Percentiles rank a stretch among this genome's conserved stretches.
These are phyloP conservation scores for Juncus effusus DNA, from an alignment of 176 grass and related monocot genomes.

Conservation along the genomic window DNA sequence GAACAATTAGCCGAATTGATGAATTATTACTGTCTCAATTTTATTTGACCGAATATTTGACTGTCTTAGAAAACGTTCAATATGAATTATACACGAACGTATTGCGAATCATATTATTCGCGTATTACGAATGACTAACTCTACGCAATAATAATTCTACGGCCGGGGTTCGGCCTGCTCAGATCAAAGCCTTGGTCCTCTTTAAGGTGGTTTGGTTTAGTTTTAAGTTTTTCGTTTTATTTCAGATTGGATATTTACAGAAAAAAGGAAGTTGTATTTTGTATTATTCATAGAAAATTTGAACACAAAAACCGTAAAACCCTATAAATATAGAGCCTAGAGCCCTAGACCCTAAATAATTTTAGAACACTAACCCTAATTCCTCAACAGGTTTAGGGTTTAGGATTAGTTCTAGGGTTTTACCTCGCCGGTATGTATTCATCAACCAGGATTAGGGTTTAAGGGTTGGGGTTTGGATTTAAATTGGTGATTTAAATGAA, in stretches of 20 bases:
- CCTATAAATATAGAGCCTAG: too few relatives aligned
- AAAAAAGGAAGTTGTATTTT: too few relatives aligned
- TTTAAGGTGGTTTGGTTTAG: slow-evolving; percentile 53
- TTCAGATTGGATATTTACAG: neutral
- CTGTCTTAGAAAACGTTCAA: too few relatives aligned
- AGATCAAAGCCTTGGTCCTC: slow-evolving; percentile 64
- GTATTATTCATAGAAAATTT: too few relatives aligned
- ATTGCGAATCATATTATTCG: too few relatives aligned
- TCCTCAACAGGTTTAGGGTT: neutral
- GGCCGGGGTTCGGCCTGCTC: slow-evolving; percentile 37
- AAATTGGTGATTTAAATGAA: slow-evolving; percentile 31
- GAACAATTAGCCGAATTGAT: too few relatives aligned
- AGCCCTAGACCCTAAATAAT: too few relatives aligned
- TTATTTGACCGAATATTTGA: too few relatives aligned
- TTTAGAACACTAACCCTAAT: neutral
- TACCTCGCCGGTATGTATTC: neutral
- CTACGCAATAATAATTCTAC: slow-evolving; percentile 33
- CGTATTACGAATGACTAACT: too few relatives aligned
- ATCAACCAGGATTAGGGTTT: neutral
- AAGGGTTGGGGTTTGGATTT: neutral
- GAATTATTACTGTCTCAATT: too few relatives aligned
- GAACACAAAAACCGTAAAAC: too few relatives aligned
- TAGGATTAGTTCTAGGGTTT: neutral
- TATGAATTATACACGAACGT: too few relatives aligned
- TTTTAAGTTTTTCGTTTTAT: neutral